These are phyloP conservation scores for Trichophyton rubrum DNA, from an alignment of 2,329 filamentous ascomycete genomes.

Conservation along the genomic window DNA sequence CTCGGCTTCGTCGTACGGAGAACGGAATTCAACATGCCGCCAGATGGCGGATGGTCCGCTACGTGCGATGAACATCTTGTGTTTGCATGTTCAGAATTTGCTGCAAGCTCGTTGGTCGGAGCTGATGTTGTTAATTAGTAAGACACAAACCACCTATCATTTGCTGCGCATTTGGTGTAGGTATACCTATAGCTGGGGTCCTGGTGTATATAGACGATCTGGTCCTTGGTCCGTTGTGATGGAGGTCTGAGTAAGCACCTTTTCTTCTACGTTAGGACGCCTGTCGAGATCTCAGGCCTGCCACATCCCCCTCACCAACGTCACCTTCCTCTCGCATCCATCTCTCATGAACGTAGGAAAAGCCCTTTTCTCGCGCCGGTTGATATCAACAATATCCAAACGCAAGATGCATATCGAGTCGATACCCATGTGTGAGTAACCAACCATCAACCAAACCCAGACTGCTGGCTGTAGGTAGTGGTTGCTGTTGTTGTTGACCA, in stretches of 20 bases:
- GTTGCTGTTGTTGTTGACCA: not conserved
- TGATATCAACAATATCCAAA: constrained; percentile 8
- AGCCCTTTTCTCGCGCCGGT: not conserved
- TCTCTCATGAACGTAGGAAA: constrained; percentile 5
- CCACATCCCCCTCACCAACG: not conserved
- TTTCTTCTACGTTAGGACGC: no score
- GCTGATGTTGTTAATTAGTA: not conserved
- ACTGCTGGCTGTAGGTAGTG: no score
- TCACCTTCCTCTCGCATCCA: not conserved
- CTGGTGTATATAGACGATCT: not conserved
- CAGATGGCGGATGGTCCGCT: not conserved
- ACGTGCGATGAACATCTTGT: not conserved
- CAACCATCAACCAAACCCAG: not conserved
- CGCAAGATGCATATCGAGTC: constrained; percentile 40
- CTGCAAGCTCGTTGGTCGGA: not conserved
- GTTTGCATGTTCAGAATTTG: not conserved
- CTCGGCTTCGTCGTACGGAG: not conserved
- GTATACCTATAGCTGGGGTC: not conserved
- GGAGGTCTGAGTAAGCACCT: not conserved
- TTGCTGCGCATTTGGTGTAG: not conserved
- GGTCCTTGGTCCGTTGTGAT: not conserved
- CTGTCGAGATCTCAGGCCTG: not conserved
- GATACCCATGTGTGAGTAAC: constrained; percentile 41
- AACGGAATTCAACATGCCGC: not conserved
- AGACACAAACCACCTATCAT: not conserved